Base-by-base conservation (phyloP, 768 basidiomycete genomes). In the Lactifluus piperatus region DNA sequence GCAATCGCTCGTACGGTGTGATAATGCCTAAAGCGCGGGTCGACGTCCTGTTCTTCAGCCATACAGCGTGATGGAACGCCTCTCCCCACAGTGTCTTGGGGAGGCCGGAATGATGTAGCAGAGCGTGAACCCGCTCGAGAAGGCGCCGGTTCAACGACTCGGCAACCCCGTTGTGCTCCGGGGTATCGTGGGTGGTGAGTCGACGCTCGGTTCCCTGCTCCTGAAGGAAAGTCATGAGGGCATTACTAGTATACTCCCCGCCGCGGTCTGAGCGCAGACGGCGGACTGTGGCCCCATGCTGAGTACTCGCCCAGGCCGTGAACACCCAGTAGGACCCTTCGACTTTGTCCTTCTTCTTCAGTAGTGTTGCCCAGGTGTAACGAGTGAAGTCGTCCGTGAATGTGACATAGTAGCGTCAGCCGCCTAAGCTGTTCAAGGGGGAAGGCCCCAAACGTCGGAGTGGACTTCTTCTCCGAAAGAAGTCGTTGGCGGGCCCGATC, bases 181-280 rank as follows among this genome's bases (percentile, higher is more conserved):
- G n/a, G n/a, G n/a, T n/a, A n/a, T n/a, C n/a, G n/a, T n/a, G 47
- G 55, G 34, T 49, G 4, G 55, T 56, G 20, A 56, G 55, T 3
- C 34, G 30, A 2, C 36, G 45, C 55, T 56, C 55, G 20, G 55
- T 56, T 0, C 55, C 55, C 24, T 47, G 29, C 24, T 36, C 46
- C 20, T 14, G 18, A 5, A 56, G 43, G 36, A 48, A 49, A 4
- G 13, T 10, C 5, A 7, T 34, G 24, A 56, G 46, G 7, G n/a
- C 46, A 0, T n/a, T 24, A 1, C 55, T n/a, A 0, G 34, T 47
- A 29, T 32, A 56, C n/a, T 56, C 55, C 8, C 55, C 55, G 4
- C 55, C 55, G 2, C 55, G 55, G 37, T 56, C 55, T 1, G 55
- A 48, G 6, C 20, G 30, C 9, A 32, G 30, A 5, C 30, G 30